These are phyloP conservation scores for Ceratocystis lukuohia DNA, from an alignment of 2,329 filamentous ascomycete species.

Conservation along the genomic window DNA sequence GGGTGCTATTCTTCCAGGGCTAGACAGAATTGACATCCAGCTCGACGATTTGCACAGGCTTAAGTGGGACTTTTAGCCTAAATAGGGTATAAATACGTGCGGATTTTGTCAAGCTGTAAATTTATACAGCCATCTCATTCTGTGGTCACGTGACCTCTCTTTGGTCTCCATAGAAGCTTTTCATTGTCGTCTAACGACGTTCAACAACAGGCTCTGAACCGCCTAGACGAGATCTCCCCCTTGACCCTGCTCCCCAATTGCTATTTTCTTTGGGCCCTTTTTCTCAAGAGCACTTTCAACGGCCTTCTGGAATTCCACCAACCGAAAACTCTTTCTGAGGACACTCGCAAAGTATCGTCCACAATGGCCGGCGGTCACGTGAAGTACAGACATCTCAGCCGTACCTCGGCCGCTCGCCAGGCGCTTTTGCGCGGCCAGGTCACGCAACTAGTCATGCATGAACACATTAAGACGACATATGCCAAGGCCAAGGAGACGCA, in stretches of 20 bases:
- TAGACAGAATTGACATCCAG: not conserved
- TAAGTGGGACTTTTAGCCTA: not conserved
- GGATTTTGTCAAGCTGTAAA: not conserved
- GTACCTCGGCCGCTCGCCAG: slow-evolving; percentile 74
- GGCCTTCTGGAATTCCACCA: not conserved
- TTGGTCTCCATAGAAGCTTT: not conserved
- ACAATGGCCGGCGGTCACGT: slow-evolving; percentile 72
- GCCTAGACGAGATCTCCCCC: too few relatives aligned
- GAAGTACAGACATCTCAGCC: slow-evolving; percentile 81
- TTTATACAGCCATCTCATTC: not conserved
- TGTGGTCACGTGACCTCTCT: not conserved
- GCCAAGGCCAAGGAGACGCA: slow-evolving; percentile 96
- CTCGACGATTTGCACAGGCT: not conserved
- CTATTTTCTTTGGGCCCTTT: too few relatives aligned
- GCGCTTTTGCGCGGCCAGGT: slow-evolving; percentile 91
- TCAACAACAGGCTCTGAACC: too few relatives aligned
- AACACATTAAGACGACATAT: slow-evolving; percentile 90
- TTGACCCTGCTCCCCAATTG: too few relatives aligned
- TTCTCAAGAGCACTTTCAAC: not conserved
- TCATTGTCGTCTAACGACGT: not conserved
- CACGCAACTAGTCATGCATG: slow-evolving; percentile 83
- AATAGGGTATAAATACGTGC: not conserved
- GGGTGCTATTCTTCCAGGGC: not conserved
- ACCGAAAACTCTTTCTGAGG: not conserved
- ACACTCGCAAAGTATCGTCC: slow-evolving; percentile 10